Percentiles rank a stretch among this genome's conserved stretches.
Conservation (phyloP, 306 rosid genomes). For the Cicer chorassanicum region DNA sequence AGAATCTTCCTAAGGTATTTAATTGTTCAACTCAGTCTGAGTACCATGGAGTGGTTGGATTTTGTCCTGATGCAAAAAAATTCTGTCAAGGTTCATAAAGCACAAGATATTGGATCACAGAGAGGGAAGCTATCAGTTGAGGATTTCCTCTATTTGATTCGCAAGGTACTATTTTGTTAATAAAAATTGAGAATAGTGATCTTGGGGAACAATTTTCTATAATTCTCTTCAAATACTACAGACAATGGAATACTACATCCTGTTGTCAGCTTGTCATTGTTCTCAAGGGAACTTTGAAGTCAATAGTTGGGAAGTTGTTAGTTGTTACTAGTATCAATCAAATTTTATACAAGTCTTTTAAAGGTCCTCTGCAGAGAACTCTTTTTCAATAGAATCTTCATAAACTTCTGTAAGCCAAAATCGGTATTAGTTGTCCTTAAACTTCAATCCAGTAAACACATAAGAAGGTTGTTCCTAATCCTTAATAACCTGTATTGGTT, state of each 20-base stretch:
- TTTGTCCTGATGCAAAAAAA: slow-evolving; percentile 12
- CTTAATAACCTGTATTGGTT: slow-evolving; percentile 5
- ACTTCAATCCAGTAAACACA: not conserved
- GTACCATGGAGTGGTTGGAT: slow-evolving; percentile 27
- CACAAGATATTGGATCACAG: slow-evolving; percentile 90
- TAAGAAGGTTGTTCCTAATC: not conserved
- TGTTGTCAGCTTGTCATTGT: too few species aligned
- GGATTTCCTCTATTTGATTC: slow-evolving; percentile 86
- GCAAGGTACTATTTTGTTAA: slow-evolving; percentile 62
- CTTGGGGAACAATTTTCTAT: not conserved
- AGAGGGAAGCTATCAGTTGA: slow-evolving; percentile 90
- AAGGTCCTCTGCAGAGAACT: not conserved
- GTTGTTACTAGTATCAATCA: slow-evolving; percentile 12
- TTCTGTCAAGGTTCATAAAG: slow-evolving; percentile 76
- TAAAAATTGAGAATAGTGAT: not conserved
- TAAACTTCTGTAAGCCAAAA: slow-evolving; percentile 17
- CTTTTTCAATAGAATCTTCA: not conserved
- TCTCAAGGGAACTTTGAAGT: not conserved
- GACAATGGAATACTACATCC: too few species aligned
- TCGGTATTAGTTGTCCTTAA: not conserved
- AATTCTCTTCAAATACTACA: slow-evolving; percentile 16
- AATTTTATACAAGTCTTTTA: not conserved
- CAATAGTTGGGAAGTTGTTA: not conserved
- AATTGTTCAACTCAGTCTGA: slow-evolving; percentile 1
- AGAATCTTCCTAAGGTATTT: slow-evolving; percentile 17